Percentiles rank a stretch among this genome's conserved stretches.
These are phyloP conservation scores for Allium fistulosum DNA, from an alignment of 106 monocot genomes.

Conservation along the genomic window DNA sequence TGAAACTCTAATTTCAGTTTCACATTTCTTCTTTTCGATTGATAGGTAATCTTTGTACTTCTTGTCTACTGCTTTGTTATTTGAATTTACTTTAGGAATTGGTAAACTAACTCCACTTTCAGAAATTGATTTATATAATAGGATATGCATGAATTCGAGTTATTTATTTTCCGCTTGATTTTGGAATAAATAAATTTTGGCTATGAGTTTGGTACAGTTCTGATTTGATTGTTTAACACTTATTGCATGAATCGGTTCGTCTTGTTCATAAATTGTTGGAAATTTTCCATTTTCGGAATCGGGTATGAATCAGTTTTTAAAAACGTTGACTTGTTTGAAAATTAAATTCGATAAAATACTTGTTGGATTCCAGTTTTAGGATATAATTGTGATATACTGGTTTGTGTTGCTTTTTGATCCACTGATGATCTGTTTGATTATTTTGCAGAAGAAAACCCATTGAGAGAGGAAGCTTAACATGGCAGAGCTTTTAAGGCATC, in stretches of 20 bases:
- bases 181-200: neutral
- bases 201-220: neutral
- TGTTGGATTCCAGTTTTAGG: neutral
- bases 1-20: neutral
- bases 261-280: neutral
- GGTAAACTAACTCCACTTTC: neutral
- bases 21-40: neutral
- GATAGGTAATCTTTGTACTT: neutral
- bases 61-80: neutral
- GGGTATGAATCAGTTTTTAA: neutral
- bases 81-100: neutral
- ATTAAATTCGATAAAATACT: neutral
- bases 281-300: neutral
- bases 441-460: too few relatives aligned
- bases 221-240: neutral
- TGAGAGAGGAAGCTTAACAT: neutral
- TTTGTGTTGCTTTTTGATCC: too few relatives aligned
- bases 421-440: too few relatives aligned
- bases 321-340: neutral
- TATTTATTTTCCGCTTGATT: neutral
- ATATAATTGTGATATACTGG: too few relatives aligned
- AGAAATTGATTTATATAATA: neutral
- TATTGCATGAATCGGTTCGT: neutral
- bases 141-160: too few relatives aligned
- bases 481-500: slow-evolving; percentile 14